Evolutionary conservation across 148 eudicot genomes (phyloP).

Genomic region (Pharnaceum exiguum): DNA sequence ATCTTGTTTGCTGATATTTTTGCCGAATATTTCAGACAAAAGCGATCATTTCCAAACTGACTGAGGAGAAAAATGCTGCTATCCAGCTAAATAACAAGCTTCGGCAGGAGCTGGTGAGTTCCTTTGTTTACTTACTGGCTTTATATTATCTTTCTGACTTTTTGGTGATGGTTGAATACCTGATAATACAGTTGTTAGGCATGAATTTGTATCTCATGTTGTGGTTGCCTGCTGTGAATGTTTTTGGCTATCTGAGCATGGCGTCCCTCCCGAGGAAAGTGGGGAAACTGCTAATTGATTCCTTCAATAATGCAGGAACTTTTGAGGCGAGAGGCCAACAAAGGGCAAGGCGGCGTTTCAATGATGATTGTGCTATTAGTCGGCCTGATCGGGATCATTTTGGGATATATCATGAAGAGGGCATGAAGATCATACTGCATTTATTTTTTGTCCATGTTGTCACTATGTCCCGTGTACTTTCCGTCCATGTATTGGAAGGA

Average conservation of each 20-base stretch:
- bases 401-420: slow-evolving; percentile 64
- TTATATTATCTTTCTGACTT: neutral
- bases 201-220: no score
- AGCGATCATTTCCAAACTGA: slow-evolving; percentile 52
- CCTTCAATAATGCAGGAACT: slow-evolving; percentile 45
- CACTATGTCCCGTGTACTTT: slow-evolving; percentile 18
- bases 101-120: slow-evolving; percentile 70
- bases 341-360: slow-evolving; percentile 52
- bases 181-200: no score
- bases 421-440: slow-evolving; percentile 22
- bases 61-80: slow-evolving; percentile 56
- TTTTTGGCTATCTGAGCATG: neutral
- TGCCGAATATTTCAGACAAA: slow-evolving; percentile 32
- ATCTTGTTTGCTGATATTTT: neutral
- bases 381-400: slow-evolving; percentile 54
- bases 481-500: slow-evolving; percentile 10
- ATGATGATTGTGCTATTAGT: slow-evolving; percentile 47
- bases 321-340: slow-evolving; percentile 53
- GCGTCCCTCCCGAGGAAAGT: neutral
- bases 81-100: slow-evolving; percentile 52
- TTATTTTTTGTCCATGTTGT: neutral
- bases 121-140: neutral
- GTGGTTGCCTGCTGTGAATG: neutral
- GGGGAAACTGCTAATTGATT: neutral
- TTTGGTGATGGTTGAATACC: neutral